Conservation (phyloP, 306 rosid species). For the Aeschynomene evenia region DNA sequence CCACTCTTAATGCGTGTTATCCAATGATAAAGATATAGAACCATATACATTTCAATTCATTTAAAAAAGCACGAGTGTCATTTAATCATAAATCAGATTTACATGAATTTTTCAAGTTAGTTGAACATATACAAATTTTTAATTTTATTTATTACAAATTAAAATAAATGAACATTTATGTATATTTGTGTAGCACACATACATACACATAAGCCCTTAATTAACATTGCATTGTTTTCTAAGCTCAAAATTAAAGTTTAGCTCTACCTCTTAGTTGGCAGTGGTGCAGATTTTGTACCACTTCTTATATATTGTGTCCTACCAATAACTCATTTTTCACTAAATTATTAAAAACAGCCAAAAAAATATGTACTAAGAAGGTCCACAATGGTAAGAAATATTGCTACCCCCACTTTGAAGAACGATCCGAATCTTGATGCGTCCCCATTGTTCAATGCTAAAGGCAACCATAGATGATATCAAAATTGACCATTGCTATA, state of each 20-base stretch:
- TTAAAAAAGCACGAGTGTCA: too few species aligned
- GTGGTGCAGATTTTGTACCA: constrained; percentile 17
- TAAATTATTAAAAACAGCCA: constrained; percentile 29
- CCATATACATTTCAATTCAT: too few species aligned
- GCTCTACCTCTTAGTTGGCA: constrained; percentile 34
- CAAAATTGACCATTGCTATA: constrained; percentile 6
- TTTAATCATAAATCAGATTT: too few species aligned
- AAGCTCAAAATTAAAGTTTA: not conserved
- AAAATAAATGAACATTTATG: too few species aligned
- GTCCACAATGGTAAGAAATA: constrained; percentile 21
- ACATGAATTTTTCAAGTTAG: too few species aligned
- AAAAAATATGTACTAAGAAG: not conserved
- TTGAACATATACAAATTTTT: too few species aligned
- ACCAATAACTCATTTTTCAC: constrained; percentile 20
- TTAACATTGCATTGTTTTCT: constrained; percentile 10
- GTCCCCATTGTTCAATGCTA: not conserved
- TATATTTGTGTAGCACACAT: too few species aligned
- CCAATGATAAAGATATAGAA: too few species aligned
- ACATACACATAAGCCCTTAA: too few species aligned
- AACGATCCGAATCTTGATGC: not conserved
- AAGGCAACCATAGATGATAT: not conserved
- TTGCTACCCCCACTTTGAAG: constrained; percentile 15
- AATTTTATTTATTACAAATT: too few species aligned
- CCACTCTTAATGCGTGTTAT: too few species aligned
- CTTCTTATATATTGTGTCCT: not conserved